These are phyloP conservation scores for Pseudozyma sp. DNA, from an alignment of 1,284 basidiomycete genomes.

Conservation along the genomic window DNA sequence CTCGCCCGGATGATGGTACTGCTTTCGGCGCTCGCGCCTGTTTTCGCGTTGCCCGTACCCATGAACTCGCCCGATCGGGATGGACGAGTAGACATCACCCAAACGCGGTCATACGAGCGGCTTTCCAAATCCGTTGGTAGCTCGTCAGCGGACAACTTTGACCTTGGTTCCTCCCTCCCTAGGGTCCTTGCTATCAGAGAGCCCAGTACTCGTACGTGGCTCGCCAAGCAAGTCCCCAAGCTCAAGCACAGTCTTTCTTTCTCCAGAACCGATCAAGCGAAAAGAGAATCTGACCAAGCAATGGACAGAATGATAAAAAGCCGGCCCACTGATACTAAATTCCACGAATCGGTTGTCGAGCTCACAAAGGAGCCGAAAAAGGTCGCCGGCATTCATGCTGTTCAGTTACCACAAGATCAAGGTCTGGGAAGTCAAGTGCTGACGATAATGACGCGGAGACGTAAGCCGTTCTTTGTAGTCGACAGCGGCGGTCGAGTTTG, in stretches of 20 bases:
- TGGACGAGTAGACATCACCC: too few relatives aligned
- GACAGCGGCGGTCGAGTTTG: conserved; percentile 10
- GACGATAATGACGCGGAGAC: conserved; percentile 5
- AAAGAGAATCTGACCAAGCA: conserved; percentile 1
- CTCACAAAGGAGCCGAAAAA: background rate
- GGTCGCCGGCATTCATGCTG: background rate
- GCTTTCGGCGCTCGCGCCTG: background rate
- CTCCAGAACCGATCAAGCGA: background rate
- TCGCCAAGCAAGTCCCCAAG: background rate
- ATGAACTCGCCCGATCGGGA: background rate
- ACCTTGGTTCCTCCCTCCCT: too few relatives aligned
- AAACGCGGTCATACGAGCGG: too few relatives aligned
- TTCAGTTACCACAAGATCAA: conserved; percentile 3
- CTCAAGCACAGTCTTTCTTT: background rate
- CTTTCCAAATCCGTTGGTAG: too few relatives aligned
- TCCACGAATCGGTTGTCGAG: background rate
- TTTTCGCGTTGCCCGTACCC: background rate
- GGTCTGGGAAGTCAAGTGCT: conserved; percentile 4
- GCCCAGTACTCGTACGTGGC: background rate
- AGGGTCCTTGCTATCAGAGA: too few relatives aligned
- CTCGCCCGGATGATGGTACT: background rate
- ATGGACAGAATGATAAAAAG: conserved; percentile 9
- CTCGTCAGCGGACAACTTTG: too few relatives aligned
- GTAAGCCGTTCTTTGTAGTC: conserved; percentile 6
- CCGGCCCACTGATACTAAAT: background rate